phyloP scores from a whole-genome alignment of 106 monocot genomes.

The Platanthera guangdongensis region DNA sequence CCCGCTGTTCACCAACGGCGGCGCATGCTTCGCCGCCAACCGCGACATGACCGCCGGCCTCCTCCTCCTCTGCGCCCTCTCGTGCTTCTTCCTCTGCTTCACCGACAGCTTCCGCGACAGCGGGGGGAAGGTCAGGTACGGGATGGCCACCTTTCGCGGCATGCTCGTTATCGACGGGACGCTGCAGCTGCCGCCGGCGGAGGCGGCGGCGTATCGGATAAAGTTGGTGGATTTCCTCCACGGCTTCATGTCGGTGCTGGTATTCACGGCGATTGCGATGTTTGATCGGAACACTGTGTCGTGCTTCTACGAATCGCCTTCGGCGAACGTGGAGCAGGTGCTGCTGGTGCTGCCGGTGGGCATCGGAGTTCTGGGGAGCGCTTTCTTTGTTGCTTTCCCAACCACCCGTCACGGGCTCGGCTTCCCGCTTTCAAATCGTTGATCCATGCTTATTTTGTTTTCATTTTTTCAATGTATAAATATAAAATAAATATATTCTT shows the following conservation, averaged over 20 bases:
- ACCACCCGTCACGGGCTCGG: conserved; percentile 41
- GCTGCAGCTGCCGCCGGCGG: conserved; percentile 12
- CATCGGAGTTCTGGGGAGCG: conserved; percentile 29
- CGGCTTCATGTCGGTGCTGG: conserved; percentile 19
- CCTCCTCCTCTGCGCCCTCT: conserved; percentile 19
- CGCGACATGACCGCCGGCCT: conserved; percentile 19
- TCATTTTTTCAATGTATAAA: no score
- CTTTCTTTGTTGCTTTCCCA: conserved; percentile 39
- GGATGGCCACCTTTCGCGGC: conserved; percentile 28
- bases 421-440: conserved; percentile 27
- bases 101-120: conserved; percentile 35
- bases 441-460: background rate
- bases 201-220: conserved; percentile 13
- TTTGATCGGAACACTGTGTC: conserved; percentile 30
- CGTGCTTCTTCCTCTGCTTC: conserved; percentile 40
- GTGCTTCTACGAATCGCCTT: conserved; percentile 26
- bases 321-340: conserved; percentile 16
- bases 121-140: conserved; percentile 16
- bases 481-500: no score
- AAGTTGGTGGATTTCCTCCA: conserved; percentile 33
- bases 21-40: conserved; percentile 9
- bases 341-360: conserved; percentile 20
- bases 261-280: conserved; percentile 30
- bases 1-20: conserved; percentile 25
- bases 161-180: conserved; percentile 37